These are phyloP conservation scores for Phialophora macrospora DNA, from an alignment of 2,329 filamentous ascomycete species.

Conservation along the genomic window DNA sequence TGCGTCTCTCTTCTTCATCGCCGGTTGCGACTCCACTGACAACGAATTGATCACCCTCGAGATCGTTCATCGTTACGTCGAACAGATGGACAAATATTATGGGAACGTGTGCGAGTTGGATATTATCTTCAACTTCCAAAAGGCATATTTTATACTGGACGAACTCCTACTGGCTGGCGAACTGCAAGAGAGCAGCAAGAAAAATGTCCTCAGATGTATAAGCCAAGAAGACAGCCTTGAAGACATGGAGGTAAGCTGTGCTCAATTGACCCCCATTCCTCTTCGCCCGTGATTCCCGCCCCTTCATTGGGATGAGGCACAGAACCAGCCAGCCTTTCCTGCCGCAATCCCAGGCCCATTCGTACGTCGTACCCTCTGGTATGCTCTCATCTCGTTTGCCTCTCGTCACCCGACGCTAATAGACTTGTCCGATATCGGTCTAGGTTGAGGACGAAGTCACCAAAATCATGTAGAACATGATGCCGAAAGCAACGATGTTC, in stretches of 20 bases:
- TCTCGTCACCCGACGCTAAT: conserved; percentile 34
- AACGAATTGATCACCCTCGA: conserved; percentile 98
- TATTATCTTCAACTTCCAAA: conserved; percentile 99
- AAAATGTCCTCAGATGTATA: conserved; percentile 95
- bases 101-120: conserved; percentile 99
- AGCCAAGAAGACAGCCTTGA: conserved; percentile 96
- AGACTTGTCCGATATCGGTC: conserved; percentile 43
- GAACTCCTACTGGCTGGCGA: conserved; percentile 94
- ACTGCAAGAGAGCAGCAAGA: conserved; percentile 98
- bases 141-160: conserved; percentile 98
- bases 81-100: conserved; percentile 99
- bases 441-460: conserved; percentile 90
- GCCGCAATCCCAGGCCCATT: not conserved
- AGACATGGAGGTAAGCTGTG: conserved; percentile 89
- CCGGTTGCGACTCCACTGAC: conserved; percentile 93
- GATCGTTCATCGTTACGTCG: conserved; percentile 98
- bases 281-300: not conserved
- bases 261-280: not conserved
- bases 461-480: conserved; percentile 74
- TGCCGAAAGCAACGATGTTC: conserved; percentile 6
- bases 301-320: not conserved
- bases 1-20: conserved; percentile 98
- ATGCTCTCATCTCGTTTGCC: conserved; percentile 16
- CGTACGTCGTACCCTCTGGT: not conserved
- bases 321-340: not conserved